Conservation (phyloP, 2,329 filamentous ascomycete genomes). For the Xylaria sp. region DNA sequence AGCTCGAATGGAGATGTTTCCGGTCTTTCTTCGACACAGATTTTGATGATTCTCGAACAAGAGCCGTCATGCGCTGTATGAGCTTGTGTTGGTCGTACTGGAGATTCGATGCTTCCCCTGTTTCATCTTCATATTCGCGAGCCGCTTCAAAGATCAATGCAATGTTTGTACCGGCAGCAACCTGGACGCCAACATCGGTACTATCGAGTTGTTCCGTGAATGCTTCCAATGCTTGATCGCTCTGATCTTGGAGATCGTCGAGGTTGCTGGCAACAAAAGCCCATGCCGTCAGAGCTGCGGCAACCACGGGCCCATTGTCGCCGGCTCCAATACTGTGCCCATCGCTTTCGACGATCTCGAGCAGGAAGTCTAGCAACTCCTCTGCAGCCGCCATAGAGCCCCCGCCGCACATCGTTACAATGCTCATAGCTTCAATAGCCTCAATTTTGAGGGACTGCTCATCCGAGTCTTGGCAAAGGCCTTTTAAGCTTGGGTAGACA, state of each 20-base stretch:
- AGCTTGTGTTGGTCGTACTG: conserved; percentile 63
- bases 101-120: conserved; percentile 60
- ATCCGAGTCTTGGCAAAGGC: conserved; percentile 73
- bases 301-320: conserved; percentile 77
- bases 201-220: conserved; percentile 89
- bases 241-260: conserved; percentile 77
- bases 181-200: conserved; percentile 76
- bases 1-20: conserved; percentile 59
- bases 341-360: conserved; percentile 84
- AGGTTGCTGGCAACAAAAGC: conserved; percentile 81
- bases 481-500: conserved; percentile 68
- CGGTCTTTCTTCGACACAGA: conserved; percentile 62
- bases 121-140: conserved; percentile 61
- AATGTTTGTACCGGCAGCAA: conserved; percentile 82
- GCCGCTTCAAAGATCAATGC: conserved; percentile 83
- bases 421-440: conserved; percentile 78
- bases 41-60: conserved; percentile 61
- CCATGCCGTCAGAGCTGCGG: conserved; percentile 81
- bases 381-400: conserved; percentile 74
- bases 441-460: conserved; percentile 72
- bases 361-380: conserved; percentile 78
- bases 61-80: conserved; percentile 59
- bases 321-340: conserved; percentile 76
- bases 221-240: conserved; percentile 78
- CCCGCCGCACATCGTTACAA: conserved; percentile 81